Evolutionary conservation across 2,329 filamentous ascomycete genomes (phyloP), one percentile per base, ranked within the genome.

Genomic region (Scytalidium sp.): DNA sequence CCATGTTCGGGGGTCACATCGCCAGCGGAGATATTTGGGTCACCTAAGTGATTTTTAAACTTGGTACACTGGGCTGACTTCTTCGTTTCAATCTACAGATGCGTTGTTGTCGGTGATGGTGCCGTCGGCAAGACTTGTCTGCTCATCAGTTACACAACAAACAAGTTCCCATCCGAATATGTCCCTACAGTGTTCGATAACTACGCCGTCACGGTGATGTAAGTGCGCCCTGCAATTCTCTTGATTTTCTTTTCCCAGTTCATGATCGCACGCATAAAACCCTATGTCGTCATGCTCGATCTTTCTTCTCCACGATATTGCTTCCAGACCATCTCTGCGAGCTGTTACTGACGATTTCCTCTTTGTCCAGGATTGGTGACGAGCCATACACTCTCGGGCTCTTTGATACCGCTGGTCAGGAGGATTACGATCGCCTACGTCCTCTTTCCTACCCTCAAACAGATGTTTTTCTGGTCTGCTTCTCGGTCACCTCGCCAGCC

Each of bases 141-240:
- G 58, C 84, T 99, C 68, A 99, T 99, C 76, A 96, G 90, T 70
- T 99, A 99, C 75, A 99, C 94, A 58, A 99, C 94, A 58, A 99
- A 99, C 81, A 97, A 97, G 67, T 99, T 99, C 72, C 94, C 94
- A 29, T 97, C 92, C 65, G 94, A 99, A 92, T 99, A 99, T 72
- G 94, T 99, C 51, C 94, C 94, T 46, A 99, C 94, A 23, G 94
- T 99, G 57, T 99, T 99, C 73, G 94, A 99, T 74, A 99, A 99
- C 76, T 99, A 99, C 81, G 94, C 94, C 51, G 94, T 99, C 70
- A 99, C 94, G 60, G 94, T 99, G 61, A 99, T 99, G 94, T 97
- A 81, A 85, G 91, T 86, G 8, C 17, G 8, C 13, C 32, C 15
- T 15, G 13, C 13, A 5, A 36, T n/a, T 36, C 25, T 29, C 7